These are phyloP conservation scores for Selaginella tamariscina DNA, from an alignment of 75 land plant genomes.

Conservation along the genomic window DNA sequence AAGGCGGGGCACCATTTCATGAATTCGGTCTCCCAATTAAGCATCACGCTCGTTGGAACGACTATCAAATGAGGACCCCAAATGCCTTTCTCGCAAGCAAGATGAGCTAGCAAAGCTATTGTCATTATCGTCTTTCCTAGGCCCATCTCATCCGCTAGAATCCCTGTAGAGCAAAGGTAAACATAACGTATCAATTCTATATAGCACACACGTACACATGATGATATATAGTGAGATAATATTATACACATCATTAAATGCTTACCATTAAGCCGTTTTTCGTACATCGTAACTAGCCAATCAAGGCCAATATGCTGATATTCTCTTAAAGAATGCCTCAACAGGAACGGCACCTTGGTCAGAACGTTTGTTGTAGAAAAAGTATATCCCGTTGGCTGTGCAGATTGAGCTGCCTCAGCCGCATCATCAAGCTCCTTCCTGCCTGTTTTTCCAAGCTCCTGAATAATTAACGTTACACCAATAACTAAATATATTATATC, in stretches of 20 bases:
- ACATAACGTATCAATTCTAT: too few relatives aligned
- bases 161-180: too few relatives aligned
- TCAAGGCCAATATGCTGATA: conserved; percentile 99
- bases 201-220: too few relatives aligned
- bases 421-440: conserved; percentile 85
- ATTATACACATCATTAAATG: too few relatives aligned
- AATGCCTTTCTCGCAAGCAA: conserved; percentile 98
- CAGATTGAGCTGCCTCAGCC: conserved; percentile 91
- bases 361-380: conserved; percentile 94
- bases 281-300: conserved; percentile 99
- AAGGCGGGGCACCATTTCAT: conserved; percentile 99
- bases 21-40: conserved; percentile 99
- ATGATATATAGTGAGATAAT: too few relatives aligned
- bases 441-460: conserved; percentile 23
- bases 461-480: too few relatives aligned
- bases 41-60: conserved; percentile 99
- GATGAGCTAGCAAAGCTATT: conserved; percentile 82
- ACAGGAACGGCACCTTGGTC: conserved; percentile 90
- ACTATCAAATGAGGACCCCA: conserved; percentile 99
- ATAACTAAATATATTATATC: too few relatives aligned
- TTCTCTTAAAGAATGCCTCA: conserved; percentile 88
- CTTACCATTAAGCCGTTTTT: conserved; percentile 85
- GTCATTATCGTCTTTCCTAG: conserved; percentile 99
- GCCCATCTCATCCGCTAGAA: conserved; percentile 99
- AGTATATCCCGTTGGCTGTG: conserved; percentile 97